phyloP scores from a whole-genome alignment of 2,329 filamentous ascomycete species.

The Karstenula rhodostoma region DNA sequence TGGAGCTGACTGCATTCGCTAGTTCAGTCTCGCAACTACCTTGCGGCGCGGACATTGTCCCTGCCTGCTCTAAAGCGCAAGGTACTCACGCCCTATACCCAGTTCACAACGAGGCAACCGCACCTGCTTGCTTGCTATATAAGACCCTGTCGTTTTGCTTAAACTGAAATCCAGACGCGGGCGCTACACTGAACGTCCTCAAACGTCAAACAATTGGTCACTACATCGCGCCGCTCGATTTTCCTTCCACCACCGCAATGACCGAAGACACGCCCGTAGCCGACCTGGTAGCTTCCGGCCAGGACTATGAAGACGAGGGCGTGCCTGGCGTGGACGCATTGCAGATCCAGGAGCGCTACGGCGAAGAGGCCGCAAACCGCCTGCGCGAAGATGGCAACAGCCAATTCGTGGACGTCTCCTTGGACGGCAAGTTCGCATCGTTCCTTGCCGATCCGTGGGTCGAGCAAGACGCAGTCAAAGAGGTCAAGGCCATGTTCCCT shows the following conservation, averaged over 20 bases:
- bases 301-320: slow-evolving; percentile 19
- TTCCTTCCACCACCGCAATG: not conserved
- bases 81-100: no score
- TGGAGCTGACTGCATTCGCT: slow-evolving; percentile 1
- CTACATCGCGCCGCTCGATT: not conserved
- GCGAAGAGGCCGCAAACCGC: slow-evolving; percentile 27
- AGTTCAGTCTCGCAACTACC: not conserved
- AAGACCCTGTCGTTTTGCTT: not conserved
- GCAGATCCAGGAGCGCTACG: slow-evolving; percentile 23
- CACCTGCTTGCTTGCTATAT: not conserved
- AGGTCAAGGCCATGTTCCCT: slow-evolving; percentile 20
- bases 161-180: not conserved
- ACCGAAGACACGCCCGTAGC: not conserved
- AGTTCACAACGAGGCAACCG: not conserved
- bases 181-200: not conserved
- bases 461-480: slow-evolving; percentile 15
- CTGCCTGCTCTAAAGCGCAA: not conserved
- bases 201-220: not conserved
- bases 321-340: slow-evolving; percentile 19
- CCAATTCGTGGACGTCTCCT: slow-evolving; percentile 26
- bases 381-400: slow-evolving; percentile 21
- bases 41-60: not conserved
- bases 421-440: slow-evolving; percentile 15
- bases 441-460: slow-evolving; percentile 27
- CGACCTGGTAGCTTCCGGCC: not conserved